These are phyloP conservation scores for Funneliformis mosseae DNA, from an alignment of 192 early-diverging fungal genomes.

Conservation along the genomic window DNA sequence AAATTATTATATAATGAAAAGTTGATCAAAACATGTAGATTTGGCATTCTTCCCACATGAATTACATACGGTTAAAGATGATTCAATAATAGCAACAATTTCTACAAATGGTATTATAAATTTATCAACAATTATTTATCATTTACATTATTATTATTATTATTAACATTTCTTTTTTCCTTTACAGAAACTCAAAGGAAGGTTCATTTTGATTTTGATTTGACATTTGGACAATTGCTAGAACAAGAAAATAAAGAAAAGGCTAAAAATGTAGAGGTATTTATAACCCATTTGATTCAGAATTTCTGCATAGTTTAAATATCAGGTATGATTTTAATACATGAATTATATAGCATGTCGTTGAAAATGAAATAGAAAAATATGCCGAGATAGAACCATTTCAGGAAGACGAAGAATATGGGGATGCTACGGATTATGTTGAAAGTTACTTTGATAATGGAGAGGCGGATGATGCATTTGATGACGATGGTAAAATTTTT, in stretches of 20 bases:
- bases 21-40: neutral
- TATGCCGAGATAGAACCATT: neutral
- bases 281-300: neutral
- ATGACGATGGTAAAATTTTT: neutral
- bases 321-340: neutral
- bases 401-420: constrained; percentile 20
- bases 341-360: neutral
- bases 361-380: constrained; percentile 10
- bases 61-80: constrained; percentile 12
- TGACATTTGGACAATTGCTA: neutral
- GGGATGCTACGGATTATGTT: constrained; percentile 25
- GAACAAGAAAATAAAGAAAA: constrained; percentile 13
- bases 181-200: neutral
- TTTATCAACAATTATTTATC: neutral
- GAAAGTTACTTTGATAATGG: constrained; percentile 27
- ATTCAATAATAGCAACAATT: neutral
- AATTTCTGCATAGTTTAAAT: neutral
- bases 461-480: neutral
- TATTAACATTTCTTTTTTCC: neutral
- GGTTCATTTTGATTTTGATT: constrained; percentile 15
- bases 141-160: neutral
- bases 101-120: neutral
- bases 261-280: neutral
- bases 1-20: neutral
- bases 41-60: constrained; percentile 6